Evolutionary conservation across 2,329 filamentous ascomycete genomes (phyloP), one percentile per base, ranked within the genome.

Genomic region (Pseudomassariella vexata): DNA sequence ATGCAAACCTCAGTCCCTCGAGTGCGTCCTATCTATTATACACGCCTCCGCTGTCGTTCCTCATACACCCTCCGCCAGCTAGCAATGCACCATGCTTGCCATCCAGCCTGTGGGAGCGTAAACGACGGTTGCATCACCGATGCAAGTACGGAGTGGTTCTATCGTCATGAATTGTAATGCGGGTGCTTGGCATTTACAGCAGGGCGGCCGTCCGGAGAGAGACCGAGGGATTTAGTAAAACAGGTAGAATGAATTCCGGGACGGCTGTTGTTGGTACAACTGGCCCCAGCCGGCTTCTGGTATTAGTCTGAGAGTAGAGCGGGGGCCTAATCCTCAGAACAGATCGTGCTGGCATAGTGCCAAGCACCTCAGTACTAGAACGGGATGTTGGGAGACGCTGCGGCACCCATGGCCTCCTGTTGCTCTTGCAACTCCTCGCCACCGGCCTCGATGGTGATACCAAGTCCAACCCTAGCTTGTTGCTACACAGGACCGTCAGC

Each of bases 381-480:
- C 46, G 79, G 78, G 54, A 82, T 80, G 61, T 74, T 77, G 43
- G 65, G 63, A 25, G 66, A 57, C 20, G 71, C 60, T 48, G 73
- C 69, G 36, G 65, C 60, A 36, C 70, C 71, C 29, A 72, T 50
- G 39, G 61, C 57, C 59, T 87, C 82, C 60, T 88, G 83, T 64
- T 88, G 83, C 60, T 89, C 82, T 71, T 92, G 85, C 47, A 94
- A 68, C 58, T 94, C 87, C 59, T 94, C 88, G 35, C 80, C 76
- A 30, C 80, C 80, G 32, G 85, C 78, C 69, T 95, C 88, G 47
- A 95, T 86, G 28, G 89, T 94, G 49, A 98, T 86, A 40, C 87
- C 88, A 44, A 98, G 75, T 48, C 92, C 92, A 49, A 96, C 77
- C 73, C 96, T 96, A 48, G 90, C 86, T 67, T 84, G 76, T 80